Percentiles rank a stretch among this genome's conserved stretches.
These are phyloP conservation scores for Noccaea bulbosa DNA, from an alignment of 345 rosid genomes.

Conservation along the genomic window DNA sequence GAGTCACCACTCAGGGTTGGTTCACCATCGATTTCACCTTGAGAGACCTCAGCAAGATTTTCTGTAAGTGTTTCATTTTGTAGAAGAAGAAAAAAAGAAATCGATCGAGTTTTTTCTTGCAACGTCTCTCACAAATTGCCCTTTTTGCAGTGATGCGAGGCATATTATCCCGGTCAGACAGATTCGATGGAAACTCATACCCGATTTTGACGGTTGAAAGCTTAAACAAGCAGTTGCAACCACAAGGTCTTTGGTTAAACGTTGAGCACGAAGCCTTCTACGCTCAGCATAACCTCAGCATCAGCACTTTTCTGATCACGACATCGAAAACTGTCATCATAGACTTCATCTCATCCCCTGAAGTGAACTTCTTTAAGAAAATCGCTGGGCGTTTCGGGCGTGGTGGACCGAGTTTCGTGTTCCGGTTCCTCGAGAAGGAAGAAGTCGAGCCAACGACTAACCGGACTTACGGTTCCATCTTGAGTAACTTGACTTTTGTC, in stretches of 20 bases:
- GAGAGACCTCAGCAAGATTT: slow-evolving; percentile 41
- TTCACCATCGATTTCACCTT: slow-evolving; percentile 72
- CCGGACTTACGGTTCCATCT: slow-evolving; percentile 66
- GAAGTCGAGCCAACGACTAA: slow-evolving; percentile 70
- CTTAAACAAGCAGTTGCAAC: slow-evolving; percentile 42
- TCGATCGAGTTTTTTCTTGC: not conserved
- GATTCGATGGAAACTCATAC: slow-evolving; percentile 17
- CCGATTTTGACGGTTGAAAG: slow-evolving; percentile 51
- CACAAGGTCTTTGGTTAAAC: slow-evolving; percentile 69
- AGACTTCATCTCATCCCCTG: slow-evolving; percentile 83
- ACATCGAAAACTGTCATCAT: slow-evolving; percentile 49
- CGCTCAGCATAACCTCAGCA: slow-evolving; percentile 64
- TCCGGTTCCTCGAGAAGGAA: slow-evolving; percentile 54
- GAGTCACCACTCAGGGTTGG: slow-evolving; percentile 54
- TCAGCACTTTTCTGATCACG: slow-evolving; percentile 62
- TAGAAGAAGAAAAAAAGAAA: too few species aligned
- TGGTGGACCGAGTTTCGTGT: slow-evolving; percentile 55
- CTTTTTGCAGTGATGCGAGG: slow-evolving; percentile 29
- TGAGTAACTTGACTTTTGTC: slow-evolving; percentile 64
- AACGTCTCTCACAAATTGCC: slow-evolving; percentile 11
- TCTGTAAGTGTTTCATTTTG: slow-evolving; percentile 71
- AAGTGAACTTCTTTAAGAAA: slow-evolving; percentile 65
- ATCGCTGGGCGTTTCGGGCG: slow-evolving; percentile 54
- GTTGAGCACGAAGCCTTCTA: slow-evolving; percentile 82
- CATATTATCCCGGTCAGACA: slow-evolving; percentile 20